phyloP scores from a whole-genome alignment of 768 basidiomycete genomes.

The Mycena olivaceomarginata region DNA sequence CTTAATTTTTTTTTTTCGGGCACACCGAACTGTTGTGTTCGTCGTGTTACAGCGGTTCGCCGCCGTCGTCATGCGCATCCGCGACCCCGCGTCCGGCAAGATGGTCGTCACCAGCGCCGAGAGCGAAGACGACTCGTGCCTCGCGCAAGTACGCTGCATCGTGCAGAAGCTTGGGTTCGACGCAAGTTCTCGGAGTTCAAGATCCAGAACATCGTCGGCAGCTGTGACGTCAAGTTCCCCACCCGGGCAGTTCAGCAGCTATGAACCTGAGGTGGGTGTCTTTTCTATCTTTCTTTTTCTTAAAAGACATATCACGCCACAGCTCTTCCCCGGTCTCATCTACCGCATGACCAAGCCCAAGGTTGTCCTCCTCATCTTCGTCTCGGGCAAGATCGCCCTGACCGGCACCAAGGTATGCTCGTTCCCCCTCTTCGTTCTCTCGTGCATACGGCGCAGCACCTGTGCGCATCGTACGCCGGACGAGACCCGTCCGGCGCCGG shows the following conservation, averaged over 20 bases:
- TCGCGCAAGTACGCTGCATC: constrained; percentile 99
- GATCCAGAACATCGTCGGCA: constrained; percentile 97
- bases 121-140: constrained; percentile 97
- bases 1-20: constrained; percentile 63
- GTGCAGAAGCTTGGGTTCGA: constrained; percentile 99
- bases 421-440: constrained; percentile 43
- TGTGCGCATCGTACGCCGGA: constrained; percentile 45
- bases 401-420: constrained; percentile 97
- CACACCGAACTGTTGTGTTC: constrained; percentile 77
- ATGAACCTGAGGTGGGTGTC: constrained; percentile 92
- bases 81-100: constrained; percentile 99
- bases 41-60: constrained; percentile 94
- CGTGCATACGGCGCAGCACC: constrained; percentile 33
- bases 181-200: constrained; percentile 99
- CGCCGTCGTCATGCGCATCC: constrained; percentile 99
- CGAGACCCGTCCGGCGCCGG: constrained; percentile 53
- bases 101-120: constrained; percentile 99
- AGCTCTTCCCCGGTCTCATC: constrained; percentile 99
- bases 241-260: constrained; percentile 83
- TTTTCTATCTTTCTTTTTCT: neutral
- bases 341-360: constrained; percentile 99
- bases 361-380: constrained; percentile 98
- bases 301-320: constrained; percentile 2
- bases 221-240: constrained; percentile 70
- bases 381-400: constrained; percentile 98